phyloP scores from a whole-genome alignment of 2,329 filamentous ascomycete genomes.

The Akanthomyces dipterigenus region DNA sequence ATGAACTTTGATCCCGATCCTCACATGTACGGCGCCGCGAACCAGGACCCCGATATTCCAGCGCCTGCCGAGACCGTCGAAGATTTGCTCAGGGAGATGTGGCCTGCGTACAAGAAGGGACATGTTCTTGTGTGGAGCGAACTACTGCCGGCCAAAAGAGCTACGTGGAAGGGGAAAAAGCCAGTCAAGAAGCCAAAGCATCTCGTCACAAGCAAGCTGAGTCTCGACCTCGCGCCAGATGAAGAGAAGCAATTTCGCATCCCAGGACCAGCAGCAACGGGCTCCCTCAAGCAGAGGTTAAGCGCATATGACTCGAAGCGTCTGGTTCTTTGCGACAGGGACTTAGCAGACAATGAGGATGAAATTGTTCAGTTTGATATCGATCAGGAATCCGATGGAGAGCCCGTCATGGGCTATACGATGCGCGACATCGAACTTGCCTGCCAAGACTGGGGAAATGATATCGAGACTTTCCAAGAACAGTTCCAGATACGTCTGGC shows the following conservation, averaged over 20 bases:
- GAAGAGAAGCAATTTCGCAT: constrained; percentile 81
- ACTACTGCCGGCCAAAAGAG: constrained; percentile 73
- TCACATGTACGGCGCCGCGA: constrained; percentile 36
- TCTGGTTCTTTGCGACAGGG: constrained; percentile 37
- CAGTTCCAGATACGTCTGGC: constrained; percentile 27
- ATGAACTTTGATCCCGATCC: constrained; percentile 44
- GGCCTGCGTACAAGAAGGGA: constrained; percentile 72
- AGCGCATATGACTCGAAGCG: constrained; percentile 44
- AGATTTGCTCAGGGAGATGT: constrained; percentile 72
- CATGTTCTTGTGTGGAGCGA: constrained; percentile 73
- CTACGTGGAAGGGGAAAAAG: constrained; percentile 70
- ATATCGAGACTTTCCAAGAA: constrained; percentile 44
- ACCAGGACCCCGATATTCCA: constrained; percentile 58
- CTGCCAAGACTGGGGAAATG: constrained; percentile 77
- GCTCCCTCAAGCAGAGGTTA: constrained; percentile 48
- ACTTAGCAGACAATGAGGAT: constrained; percentile 30
- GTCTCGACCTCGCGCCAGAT: constrained; percentile 76
- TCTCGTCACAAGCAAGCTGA: constrained; percentile 80
- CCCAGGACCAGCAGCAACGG: constrained; percentile 49
- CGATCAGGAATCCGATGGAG: constrained; percentile 48
- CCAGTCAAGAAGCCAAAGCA: constrained; percentile 74
- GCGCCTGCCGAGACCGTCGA: constrained; percentile 65
- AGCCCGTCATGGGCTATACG: constrained; percentile 66
- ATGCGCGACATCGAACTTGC: constrained; percentile 77
- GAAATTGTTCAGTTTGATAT: constrained; percentile 37